A percentile compares a stretch with the other conserved stretches of the same genome.
Conservation (phyloP, 2,329 filamentous ascomycete genomes). For the Aureobasidium leucospermi region DNA sequence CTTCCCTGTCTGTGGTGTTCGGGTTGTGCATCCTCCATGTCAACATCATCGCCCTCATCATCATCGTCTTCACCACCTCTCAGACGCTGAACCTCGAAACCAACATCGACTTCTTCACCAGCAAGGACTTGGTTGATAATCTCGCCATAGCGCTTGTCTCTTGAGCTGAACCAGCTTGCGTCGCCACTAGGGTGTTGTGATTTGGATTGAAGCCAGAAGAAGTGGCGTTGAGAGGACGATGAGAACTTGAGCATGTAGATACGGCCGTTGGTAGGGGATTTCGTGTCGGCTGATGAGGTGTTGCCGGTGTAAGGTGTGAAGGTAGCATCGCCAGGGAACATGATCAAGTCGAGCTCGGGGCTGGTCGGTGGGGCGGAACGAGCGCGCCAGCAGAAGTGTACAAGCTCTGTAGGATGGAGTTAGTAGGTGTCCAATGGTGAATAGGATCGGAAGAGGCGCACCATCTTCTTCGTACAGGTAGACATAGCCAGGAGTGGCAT, state of each 20-base stretch:
- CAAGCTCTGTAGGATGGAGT: constrained; percentile 54
- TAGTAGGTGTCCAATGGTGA: not conserved
- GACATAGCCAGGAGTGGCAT: constrained; percentile 71
- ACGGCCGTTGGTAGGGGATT: constrained; percentile 67
- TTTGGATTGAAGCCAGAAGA: constrained; percentile 96
- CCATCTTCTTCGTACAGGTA: constrained; percentile 92
- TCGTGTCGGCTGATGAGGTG: constrained; percentile 32
- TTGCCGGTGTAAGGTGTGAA: constrained; percentile 65
- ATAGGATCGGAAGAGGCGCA: constrained; percentile 28
- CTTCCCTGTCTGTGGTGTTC: constrained; percentile 54
- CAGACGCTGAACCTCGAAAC: constrained; percentile 56
- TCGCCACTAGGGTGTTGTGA: constrained; percentile 65
- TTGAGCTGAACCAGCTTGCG: constrained; percentile 70
- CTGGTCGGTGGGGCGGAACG: constrained; percentile 62
- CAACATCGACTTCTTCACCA: constrained; percentile 80
- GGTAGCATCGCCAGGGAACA: constrained; percentile 82
- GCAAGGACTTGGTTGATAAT: constrained; percentile 79
- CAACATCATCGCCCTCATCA: constrained; percentile 53
- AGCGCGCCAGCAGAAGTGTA: constrained; percentile 96
- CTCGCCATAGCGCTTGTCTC: constrained; percentile 80
- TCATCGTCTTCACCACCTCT: constrained; percentile 50
- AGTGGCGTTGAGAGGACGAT: constrained; percentile 81
- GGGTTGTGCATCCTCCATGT: constrained; percentile 73
- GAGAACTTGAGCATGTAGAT: constrained; percentile 91
- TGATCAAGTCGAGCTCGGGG: constrained; percentile 81